Evolutionary conservation across 2,329 filamentous ascomycete species (phyloP).

Genomic region (Pyricularia grisea): DNA sequence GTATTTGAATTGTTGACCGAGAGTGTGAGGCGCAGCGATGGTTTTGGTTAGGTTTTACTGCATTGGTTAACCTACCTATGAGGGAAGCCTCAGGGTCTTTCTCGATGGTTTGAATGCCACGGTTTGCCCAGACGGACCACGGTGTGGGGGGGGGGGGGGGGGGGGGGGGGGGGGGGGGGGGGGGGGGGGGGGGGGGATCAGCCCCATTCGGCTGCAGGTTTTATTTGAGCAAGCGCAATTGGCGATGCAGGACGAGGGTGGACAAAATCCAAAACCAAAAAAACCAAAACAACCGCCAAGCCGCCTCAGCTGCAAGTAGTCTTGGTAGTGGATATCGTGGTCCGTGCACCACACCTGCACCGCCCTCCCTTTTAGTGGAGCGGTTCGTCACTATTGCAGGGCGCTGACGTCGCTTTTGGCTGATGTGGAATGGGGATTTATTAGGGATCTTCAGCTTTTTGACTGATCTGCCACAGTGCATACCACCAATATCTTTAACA

Average conservation of each 20-base stretch:
- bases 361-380: not conserved
- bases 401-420: not conserved
- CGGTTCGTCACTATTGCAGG: not conserved
- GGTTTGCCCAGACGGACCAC: not conserved
- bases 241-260: no score
- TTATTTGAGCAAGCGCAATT: not conserved
- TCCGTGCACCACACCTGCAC: not conserved
- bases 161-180: no score
- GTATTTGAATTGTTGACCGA: not conserved
- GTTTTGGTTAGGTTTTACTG: no score
- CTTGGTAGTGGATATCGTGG: not conserved
- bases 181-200: no score
- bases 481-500: not conserved
- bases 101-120: not conserved
- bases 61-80: no score
- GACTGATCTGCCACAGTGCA: not conserved
- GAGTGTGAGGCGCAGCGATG: not conserved
- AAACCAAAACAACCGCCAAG: not conserved
- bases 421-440: not conserved
- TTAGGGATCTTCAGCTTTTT: not conserved
- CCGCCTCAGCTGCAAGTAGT: not conserved
- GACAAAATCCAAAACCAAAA: no score
- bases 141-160: no score
- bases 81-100: no score
- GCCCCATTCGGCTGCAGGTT: not conserved